phyloP scores from a whole-genome alignment of 441 rosid genomes.

The Adansonia madagascariensis region DNA sequence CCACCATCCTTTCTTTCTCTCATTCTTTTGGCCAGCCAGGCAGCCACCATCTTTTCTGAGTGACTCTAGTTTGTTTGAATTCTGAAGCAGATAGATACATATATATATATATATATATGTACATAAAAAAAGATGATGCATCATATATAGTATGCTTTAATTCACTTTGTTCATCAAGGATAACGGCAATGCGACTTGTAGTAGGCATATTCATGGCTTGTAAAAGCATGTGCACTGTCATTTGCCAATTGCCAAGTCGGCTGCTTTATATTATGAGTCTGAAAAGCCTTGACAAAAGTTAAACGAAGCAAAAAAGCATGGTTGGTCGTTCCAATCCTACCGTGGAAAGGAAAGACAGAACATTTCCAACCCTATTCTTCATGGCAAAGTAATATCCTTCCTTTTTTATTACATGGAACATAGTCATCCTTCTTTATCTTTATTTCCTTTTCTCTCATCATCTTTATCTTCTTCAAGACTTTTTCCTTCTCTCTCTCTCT shows the following conservation, averaged over 20 bases:
- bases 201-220: background rate
- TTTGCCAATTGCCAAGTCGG: slow-evolving; percentile 30
- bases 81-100: background rate
- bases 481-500: slow-evolving; percentile 19
- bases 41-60: slow-evolving; percentile 14
- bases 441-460: slow-evolving; percentile 22
- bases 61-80: background rate
- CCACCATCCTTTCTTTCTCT: background rate
- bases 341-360: background rate
- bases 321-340: slow-evolving; percentile 26
- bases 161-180: slow-evolving; percentile 30
- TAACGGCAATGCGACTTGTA: slow-evolving; percentile 22
- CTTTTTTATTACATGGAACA: slow-evolving; percentile 46
- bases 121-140: background rate
- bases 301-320: slow-evolving; percentile 26
- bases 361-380: slow-evolving; percentile 47
- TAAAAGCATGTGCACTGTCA: slow-evolving; percentile 33
- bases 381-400: slow-evolving; percentile 65
- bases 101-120: background rate
- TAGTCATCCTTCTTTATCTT: slow-evolving; percentile 44
- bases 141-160: background rate
- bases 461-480: slow-evolving; percentile 12
- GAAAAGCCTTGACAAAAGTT: slow-evolving; percentile 21
- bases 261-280: slow-evolving; percentile 28
- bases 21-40: slow-evolving; percentile 1